Evolutionary conservation across 768 basidiomycete species (phyloP), one percentile per base, ranked within the genome.

Genomic region (Tephrocybe sp.): DNA sequence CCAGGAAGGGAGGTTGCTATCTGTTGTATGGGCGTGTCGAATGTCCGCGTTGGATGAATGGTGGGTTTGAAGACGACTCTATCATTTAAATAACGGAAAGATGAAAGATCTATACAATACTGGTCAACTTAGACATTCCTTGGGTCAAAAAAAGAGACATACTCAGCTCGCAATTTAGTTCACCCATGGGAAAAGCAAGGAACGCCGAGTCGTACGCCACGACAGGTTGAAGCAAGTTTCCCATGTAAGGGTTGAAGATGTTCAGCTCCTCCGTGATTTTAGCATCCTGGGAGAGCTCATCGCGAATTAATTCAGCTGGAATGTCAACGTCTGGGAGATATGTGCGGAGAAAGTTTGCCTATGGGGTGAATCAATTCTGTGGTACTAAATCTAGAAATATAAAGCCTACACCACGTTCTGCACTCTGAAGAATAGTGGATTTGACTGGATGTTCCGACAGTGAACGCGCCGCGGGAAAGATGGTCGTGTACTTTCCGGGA

Each of bases 331-430:
- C 88, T 1, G 89, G 87, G 46, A 86, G 75, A 63, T 78, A 76
- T 4, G 80, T 83, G 37, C 86, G 80, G 39, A 91, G 71, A 57
- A 88, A 89, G 47, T 84, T 82, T 12, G 86, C 78, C 89, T 92
- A 51, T 27, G 19, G 15, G 50, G 39, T 26, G 25, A 31, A 39
- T 24, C 46, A 49, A 46, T 27, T 26, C 31, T 24, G 24, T 27
- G 40, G n/a, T 43, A 9, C 8, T 26, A 32, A 12, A 13, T 35
- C 9, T 12, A 2, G 21, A 11, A 8, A 15, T 13, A 5, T 1
- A 24, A 13, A 31, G 51, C 79, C 43, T 63, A 91, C 89, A 19
- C 84, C 84, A 69, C 83, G 80, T 63, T 89, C 85, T 5, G 80
- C 77, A 9, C 76, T 77, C 47, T 81, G 76, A n/a, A 59, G 60